Conservation (phyloP, 2,329 filamentous ascomycete genomes). For the Calonectria pteridis region DNA sequence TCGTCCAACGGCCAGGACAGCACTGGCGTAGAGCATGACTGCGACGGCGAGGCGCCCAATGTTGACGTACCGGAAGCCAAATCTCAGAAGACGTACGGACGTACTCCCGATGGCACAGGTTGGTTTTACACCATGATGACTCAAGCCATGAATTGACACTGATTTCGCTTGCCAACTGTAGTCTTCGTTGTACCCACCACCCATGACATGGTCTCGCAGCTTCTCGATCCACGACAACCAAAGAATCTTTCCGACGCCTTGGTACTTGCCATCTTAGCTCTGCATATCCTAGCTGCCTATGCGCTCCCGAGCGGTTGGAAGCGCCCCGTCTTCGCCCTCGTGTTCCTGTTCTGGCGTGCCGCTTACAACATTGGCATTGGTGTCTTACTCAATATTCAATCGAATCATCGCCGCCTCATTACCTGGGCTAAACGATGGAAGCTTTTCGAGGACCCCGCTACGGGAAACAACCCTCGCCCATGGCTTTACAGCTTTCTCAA, state of each 20-base stretch:
- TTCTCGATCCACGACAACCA: slow-evolving; percentile 92
- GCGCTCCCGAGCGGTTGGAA: slow-evolving; percentile 76
- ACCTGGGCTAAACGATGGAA: slow-evolving; percentile 88
- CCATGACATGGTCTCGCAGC: slow-evolving; percentile 98
- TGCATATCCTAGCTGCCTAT: slow-evolving; percentile 81
- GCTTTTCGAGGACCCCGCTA: slow-evolving; percentile 86
- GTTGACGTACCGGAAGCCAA: slow-evolving; percentile 39
- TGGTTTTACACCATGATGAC: slow-evolving; percentile 56
- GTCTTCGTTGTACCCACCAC: slow-evolving; percentile 97
- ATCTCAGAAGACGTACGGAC: slow-evolving; percentile 84
- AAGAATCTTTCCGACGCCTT: slow-evolving; percentile 92
- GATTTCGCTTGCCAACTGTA: slow-evolving; percentile 55
- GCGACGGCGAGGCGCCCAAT: slow-evolving; percentile 30
- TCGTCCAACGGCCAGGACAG: slow-evolving; percentile 31
- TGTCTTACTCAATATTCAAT: slow-evolving; percentile 88
- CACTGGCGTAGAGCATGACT: slow-evolving; percentile 28
- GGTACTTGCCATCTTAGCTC: slow-evolving; percentile 82
- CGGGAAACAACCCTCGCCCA: slow-evolving; percentile 86
- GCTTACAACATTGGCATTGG: slow-evolving; percentile 96
- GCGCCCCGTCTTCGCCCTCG: slow-evolving; percentile 81
- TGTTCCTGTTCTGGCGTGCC: slow-evolving; percentile 93
- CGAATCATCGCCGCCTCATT: slow-evolving; percentile 86
- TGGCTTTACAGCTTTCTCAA: slow-evolving; percentile 88
- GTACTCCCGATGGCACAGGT: slow-evolving; percentile 93
- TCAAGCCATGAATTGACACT: slow-evolving; percentile 30